phyloP scores from a whole-genome alignment of 768 basidiomycete genomes.

The Xerocomellus dryophilus region DNA sequence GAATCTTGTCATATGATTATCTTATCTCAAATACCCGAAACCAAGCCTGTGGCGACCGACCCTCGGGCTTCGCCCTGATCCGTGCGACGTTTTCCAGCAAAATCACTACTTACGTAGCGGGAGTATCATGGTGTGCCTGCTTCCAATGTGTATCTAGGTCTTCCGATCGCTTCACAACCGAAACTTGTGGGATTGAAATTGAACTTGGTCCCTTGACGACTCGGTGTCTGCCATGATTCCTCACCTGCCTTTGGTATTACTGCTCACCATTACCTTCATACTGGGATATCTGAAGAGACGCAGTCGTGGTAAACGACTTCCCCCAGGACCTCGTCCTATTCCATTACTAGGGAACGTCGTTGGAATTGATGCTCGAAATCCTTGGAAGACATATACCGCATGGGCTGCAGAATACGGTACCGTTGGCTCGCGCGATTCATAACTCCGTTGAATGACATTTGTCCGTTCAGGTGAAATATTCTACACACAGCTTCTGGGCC shows the following conservation, averaged over 20 bases:
- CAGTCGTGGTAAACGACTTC: background rate
- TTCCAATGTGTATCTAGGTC: background rate
- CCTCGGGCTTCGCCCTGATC: too few relatives aligned
- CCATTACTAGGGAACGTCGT: conserved; percentile 8
- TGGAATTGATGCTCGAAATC: conserved; percentile 1
- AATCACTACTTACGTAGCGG: too few relatives aligned
- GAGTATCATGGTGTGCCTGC: too few relatives aligned
- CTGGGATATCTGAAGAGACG: background rate
- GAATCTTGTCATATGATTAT: too few relatives aligned
- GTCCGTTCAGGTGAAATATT: conserved; percentile 9
- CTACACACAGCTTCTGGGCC: conserved; percentile 7
- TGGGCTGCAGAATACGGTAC: conserved; percentile 10
- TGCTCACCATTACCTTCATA: background rate
- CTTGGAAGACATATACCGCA: conserved; percentile 13
- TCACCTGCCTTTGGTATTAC: background rate
- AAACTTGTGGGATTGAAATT: background rate
- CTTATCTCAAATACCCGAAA: too few relatives aligned
- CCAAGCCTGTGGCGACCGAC: too few relatives aligned
- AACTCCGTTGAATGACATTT: background rate
- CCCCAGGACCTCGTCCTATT: conserved; percentile 8
- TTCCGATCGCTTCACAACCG: background rate
- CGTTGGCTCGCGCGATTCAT: background rate
- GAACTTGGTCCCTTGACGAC: background rate
- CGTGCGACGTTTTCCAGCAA: too few relatives aligned
- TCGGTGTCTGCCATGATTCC: background rate